Evolutionary conservation across 2,329 filamentous ascomycete genomes (phyloP).

Genomic region (Claviceps monticola): DNA sequence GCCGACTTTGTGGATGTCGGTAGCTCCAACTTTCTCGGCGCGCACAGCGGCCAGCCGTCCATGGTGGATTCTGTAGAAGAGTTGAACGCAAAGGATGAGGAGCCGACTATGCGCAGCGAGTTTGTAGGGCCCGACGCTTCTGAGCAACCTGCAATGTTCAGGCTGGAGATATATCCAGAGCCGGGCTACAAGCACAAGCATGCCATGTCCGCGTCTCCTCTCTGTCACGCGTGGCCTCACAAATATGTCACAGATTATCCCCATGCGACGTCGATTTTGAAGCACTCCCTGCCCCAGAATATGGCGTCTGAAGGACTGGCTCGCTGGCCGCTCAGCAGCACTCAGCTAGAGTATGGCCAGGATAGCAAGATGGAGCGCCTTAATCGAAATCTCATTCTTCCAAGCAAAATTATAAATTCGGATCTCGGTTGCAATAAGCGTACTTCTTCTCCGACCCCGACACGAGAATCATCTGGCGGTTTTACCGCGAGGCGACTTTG

Average conservation of each 20-base stretch:
- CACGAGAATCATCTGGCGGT: neutral
- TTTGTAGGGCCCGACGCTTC: too few species aligned
- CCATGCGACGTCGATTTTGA: constrained; percentile 23
- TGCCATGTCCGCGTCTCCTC: constrained; percentile 20
- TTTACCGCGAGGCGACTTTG: too few species aligned
- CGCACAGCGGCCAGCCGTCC: constrained; percentile 1
- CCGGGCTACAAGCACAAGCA: constrained; percentile 26
- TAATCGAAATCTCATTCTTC: constrained; percentile 12
- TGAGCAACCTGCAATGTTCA: constrained; percentile 17
- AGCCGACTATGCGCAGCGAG: neutral
- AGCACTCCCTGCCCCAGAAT: constrained; percentile 24
- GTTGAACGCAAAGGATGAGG: neutral
- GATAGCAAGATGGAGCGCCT: constrained; percentile 8
- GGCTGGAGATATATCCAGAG: constrained; percentile 26
- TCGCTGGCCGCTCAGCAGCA: constrained; percentile 25
- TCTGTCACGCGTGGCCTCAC: constrained; percentile 29
- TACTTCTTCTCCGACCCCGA: neutral
- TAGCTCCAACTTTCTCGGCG: constrained; percentile 5
- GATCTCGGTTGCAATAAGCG: neutral
- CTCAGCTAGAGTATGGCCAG: neutral
- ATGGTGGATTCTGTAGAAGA: neutral
- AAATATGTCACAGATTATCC: constrained; percentile 18
- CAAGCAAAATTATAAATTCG: constrained; percentile 11
- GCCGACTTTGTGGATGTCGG: constrained; percentile 16
- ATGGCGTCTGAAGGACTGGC: constrained; percentile 25